Conservation (phyloP, 352 stramenopile genomes). For the Phytophthora hybrid region DNA sequence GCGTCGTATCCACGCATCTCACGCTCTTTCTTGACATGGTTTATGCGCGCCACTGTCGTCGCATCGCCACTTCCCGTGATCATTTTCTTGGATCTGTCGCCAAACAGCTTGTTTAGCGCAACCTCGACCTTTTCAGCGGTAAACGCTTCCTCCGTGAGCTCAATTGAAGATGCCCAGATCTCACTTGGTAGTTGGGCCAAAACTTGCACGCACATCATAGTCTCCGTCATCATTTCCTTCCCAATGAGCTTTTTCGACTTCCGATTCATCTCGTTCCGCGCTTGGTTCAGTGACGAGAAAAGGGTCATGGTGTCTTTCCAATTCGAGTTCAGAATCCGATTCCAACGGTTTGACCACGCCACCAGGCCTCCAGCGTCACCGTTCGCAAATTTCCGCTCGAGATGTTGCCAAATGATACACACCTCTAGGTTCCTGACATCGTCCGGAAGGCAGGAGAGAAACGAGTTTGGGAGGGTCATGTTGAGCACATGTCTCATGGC, state of each 20-base stretch:
- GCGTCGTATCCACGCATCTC: not conserved
- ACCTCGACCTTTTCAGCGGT: not conserved
- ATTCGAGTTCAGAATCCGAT: not conserved
- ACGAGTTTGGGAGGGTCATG: not conserved
- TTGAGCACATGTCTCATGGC: not conserved
- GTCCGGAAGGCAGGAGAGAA: not conserved
- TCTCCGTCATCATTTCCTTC: not conserved
- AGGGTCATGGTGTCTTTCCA: not conserved
- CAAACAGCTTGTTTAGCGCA: not conserved
- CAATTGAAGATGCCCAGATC: not conserved
- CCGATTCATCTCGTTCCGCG: not conserved
- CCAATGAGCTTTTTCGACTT: not conserved
- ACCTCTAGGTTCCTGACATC: not conserved
- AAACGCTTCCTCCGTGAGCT: not conserved
- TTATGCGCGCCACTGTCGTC: not conserved
- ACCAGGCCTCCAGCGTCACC: not conserved
- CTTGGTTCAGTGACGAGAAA: not conserved
- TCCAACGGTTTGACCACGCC: not conserved
- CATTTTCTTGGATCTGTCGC: not conserved
- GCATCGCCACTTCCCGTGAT: not conserved
- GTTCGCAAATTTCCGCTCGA: not conserved
- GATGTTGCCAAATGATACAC: not conserved
- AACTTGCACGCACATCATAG: not conserved
- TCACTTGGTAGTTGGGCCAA: not conserved
- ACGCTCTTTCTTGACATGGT: not conserved